Percentiles rank a stretch among this genome's conserved stretches.
phyloP scores from a whole-genome alignment of 257 asterid genomes.

The Solanum pennellii region DNA sequence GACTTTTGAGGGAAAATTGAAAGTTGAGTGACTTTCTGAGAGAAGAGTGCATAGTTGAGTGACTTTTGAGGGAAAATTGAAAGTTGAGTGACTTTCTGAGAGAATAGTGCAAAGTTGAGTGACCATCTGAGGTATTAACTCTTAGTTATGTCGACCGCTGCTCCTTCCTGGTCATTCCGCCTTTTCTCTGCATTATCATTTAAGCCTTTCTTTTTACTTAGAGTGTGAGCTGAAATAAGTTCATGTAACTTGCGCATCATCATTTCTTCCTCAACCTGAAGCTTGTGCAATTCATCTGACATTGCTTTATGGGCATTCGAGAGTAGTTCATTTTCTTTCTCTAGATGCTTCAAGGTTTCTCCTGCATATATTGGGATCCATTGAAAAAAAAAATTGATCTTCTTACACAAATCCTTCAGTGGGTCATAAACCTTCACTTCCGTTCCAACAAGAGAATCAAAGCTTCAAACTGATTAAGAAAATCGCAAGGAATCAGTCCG shows the following conservation, averaged over 20 bases:
- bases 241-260: too few relatives aligned
- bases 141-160: background rate
- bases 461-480: background rate
- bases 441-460: background rate
- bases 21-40: too few relatives aligned
- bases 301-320: constrained; percentile 50
- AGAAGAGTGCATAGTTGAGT: too few relatives aligned
- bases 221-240: too few relatives aligned
- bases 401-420: background rate
- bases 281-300: background rate
- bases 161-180: constrained; percentile 16
- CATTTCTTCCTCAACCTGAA: too few relatives aligned
- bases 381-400: background rate
- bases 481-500: background rate
- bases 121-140: too few relatives aligned
- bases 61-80: too few relatives aligned
- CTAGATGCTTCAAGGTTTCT: constrained; percentile 35
- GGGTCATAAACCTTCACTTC: background rate
- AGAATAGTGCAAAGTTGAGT: too few relatives aligned
- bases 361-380: background rate
- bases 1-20: too few relatives aligned
- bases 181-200: constrained; percentile 1
- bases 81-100: too few relatives aligned
- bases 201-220: constrained; percentile 11
- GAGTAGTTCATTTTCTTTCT: constrained; percentile 63